Conservation (phyloP, 345 rosid species). For the Citrus hindsii region DNA sequence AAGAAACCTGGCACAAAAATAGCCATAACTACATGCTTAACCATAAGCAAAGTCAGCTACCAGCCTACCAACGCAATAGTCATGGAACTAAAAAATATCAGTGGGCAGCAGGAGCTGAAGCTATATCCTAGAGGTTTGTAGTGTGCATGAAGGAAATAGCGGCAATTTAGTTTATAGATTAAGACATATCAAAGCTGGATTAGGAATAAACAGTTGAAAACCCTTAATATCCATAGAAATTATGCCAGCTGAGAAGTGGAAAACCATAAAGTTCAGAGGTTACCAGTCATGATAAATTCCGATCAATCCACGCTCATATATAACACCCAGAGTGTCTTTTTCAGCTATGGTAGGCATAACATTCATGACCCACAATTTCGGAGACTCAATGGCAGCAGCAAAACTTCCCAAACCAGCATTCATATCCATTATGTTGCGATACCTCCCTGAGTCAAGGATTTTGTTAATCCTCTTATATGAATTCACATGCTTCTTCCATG, state of each 20-base stretch:
- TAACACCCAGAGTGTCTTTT: slow-evolving; percentile 52
- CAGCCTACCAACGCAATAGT: neutral
- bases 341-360: slow-evolving; percentile 67
- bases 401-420: slow-evolving; percentile 75
- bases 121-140: neutral
- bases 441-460: slow-evolving; percentile 50
- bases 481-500: slow-evolving; percentile 58
- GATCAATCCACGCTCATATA: slow-evolving; percentile 63
- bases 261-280: slow-evolving; percentile 13
- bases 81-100: neutral
- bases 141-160: neutral
- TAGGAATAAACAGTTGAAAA: neutral
- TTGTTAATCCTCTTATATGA: slow-evolving; percentile 56
- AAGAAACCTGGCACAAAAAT: neutral
- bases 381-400: slow-evolving; percentile 61
- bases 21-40: neutral
- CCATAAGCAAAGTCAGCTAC: neutral
- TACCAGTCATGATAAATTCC: slow-evolving; percentile 88
- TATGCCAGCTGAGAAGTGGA: neutral
- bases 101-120: neutral
- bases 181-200: neutral
- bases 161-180: neutral
- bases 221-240: neutral
- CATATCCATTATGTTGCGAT: slow-evolving; percentile 74
- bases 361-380: slow-evolving; percentile 73